These are phyloP conservation scores for Acacia pycnantha DNA, from an alignment of 331 rosid genomes.

Conservation along the genomic window DNA sequence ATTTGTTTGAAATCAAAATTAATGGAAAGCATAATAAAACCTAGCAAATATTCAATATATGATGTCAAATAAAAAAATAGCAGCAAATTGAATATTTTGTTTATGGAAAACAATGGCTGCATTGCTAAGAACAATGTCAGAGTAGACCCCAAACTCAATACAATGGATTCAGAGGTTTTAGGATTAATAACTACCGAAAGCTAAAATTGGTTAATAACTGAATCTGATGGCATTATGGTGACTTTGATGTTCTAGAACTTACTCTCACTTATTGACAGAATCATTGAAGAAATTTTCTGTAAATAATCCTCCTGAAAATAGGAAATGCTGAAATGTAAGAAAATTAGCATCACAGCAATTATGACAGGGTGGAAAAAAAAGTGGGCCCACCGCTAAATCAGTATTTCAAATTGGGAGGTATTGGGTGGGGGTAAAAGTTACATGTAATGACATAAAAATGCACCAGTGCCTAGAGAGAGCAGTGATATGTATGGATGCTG, in stretches of 20 bases:
- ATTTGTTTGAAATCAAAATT: no score
- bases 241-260: slow-evolving; percentile 36
- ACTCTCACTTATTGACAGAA: slow-evolving; percentile 39
- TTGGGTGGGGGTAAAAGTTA: background rate
- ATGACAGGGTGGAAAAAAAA: background rate
- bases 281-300: slow-evolving; percentile 44
- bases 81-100: no score
- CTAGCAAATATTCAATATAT: no score
- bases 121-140: background rate
- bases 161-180: background rate
- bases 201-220: background rate
- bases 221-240: slow-evolving; percentile 35
- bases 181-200: background rate
- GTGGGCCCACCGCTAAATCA: background rate
- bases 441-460: background rate
- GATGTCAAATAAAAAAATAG: no score
- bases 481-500: no score
- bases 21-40: no score
- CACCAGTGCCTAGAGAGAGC: no score
- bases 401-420: background rate
- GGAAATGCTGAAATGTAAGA: background rate
- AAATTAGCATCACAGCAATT: background rate
- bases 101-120: no score
- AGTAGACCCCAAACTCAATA: background rate
- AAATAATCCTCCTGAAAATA: slow-evolving; percentile 42